phyloP scores from a whole-genome alignment of 1,284 basidiomycete species.

The Pterulicium gracile region DNA sequence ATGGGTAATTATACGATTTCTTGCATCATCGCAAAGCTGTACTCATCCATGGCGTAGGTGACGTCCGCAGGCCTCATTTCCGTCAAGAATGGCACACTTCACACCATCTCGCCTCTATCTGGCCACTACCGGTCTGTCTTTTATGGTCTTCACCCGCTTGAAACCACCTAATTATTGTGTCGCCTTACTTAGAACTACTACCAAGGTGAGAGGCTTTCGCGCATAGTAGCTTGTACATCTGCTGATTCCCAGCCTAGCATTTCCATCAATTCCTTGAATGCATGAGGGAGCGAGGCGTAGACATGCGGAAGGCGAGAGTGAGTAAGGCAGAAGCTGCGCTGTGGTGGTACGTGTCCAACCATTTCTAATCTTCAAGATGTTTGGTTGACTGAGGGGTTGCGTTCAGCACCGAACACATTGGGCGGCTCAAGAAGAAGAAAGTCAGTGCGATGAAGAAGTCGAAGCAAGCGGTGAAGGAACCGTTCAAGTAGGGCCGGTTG shows the following conservation, averaged over 20 bases:
- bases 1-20: background rate
- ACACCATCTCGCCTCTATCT: slow-evolving; percentile 54
- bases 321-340: slow-evolving; percentile 48
- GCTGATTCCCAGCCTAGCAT: slow-evolving; percentile 29
- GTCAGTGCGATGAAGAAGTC: slow-evolving; percentile 17
- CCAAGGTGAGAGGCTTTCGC: slow-evolving; percentile 25
- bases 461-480: slow-evolving; percentile 20
- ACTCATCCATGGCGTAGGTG: slow-evolving; percentile 19
- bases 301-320: slow-evolving; percentile 50
- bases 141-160: background rate
- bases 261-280: slow-evolving; percentile 53
- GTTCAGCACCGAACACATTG: slow-evolving; percentile 35
- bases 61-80: slow-evolving; percentile 61
- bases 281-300: slow-evolving; percentile 45
- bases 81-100: slow-evolving; percentile 54
- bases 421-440: slow-evolving; percentile 32
- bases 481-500: no score
- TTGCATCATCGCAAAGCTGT: background rate
- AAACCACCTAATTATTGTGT: slow-evolving; percentile 11
- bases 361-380: background rate
- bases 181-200: slow-evolving; percentile 30
- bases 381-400: no score
- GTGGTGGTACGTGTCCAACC: slow-evolving; percentile 32
- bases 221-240: background rate
- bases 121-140: slow-evolving; percentile 49